These are phyloP conservation scores for Canariomyces notabilis DNA, from an alignment of 2,329 filamentous ascomycete species.

Conservation along the genomic window DNA sequence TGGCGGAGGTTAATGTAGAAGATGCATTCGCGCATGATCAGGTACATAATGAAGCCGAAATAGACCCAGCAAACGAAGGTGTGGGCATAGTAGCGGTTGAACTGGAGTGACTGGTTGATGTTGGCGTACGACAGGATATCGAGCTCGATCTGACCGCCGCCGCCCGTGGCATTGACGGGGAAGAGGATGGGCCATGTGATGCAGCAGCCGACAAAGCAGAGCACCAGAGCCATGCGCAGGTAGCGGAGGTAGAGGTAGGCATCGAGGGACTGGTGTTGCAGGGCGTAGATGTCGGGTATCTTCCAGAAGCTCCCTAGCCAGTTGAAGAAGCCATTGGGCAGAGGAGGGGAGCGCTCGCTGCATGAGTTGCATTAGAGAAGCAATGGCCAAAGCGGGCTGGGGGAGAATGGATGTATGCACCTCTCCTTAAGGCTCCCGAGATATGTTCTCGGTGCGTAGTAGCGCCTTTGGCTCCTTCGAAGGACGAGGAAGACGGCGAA, in stretches of 20 bases:
- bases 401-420: constrained; percentile 26
- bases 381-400: background rate
- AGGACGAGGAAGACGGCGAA: constrained; percentile 42
- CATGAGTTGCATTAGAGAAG: background rate
- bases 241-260: constrained; percentile 88
- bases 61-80: constrained; percentile 76
- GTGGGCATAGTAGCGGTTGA: constrained; percentile 74
- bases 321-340: constrained; percentile 58
- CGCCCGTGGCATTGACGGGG: constrained; percentile 82
- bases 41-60: constrained; percentile 82
- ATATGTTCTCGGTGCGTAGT: constrained; percentile 48
- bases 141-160: constrained; percentile 58
- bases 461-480: constrained; percentile 41
- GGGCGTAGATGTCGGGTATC: constrained; percentile 68
- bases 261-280: constrained; percentile 89
- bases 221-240: constrained; percentile 67
- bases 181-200: constrained; percentile 85
- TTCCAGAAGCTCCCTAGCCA: constrained; percentile 66
- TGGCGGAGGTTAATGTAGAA: constrained; percentile 92
- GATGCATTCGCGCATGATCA: constrained; percentile 80
- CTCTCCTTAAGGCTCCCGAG: constrained; percentile 41
- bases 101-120: constrained; percentile 46
- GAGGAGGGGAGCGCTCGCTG: constrained; percentile 53
- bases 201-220: constrained; percentile 76
- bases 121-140: constrained; percentile 78